Evolutionary conservation across 2,329 filamentous ascomycete species (phyloP).

Genomic region (Coniella vitis): DNA sequence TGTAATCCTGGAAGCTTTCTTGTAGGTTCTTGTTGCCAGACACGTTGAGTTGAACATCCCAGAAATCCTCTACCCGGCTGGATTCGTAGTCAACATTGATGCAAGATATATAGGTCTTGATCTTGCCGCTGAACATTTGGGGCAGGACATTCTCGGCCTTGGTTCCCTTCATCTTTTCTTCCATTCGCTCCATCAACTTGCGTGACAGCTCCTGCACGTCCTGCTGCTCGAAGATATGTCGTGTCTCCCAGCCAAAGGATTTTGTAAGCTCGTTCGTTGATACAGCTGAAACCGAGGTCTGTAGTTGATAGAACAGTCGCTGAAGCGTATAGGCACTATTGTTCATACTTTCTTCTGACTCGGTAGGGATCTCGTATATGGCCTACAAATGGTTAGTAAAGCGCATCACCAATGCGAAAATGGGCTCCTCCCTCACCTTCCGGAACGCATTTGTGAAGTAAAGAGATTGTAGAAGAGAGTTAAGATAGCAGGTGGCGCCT

Average conservation of each 20-base stretch:
- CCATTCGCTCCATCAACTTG: conserved; percentile 94
- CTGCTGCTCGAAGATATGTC: conserved; percentile 97
- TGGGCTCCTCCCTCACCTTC: conserved; percentile 51
- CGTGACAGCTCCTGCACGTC: conserved; percentile 95
- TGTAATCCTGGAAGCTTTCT: conserved; percentile 93
- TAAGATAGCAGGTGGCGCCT: conserved; percentile 85
- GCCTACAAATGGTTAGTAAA: conserved; percentile 46
- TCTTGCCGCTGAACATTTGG: conserved; percentile 91
- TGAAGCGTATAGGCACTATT: conserved; percentile 95
- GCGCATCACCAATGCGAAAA: conserved; percentile 10
- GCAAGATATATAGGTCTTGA: conserved; percentile 97
- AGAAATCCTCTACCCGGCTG: conserved; percentile 92
- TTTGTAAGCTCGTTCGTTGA: conserved; percentile 89
- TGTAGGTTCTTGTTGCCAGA: conserved; percentile 87
- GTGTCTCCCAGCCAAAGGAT: conserved; percentile 96
- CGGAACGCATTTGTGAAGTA: conserved; percentile 91
- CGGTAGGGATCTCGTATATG: conserved; percentile 94
- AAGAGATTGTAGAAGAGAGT: conserved; percentile 75
- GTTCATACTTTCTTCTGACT: conserved; percentile 68
- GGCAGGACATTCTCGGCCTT: conserved; percentile 82
- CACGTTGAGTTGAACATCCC: conserved; percentile 97
- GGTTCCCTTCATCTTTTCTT: conserved; percentile 97
- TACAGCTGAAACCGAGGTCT: conserved; percentile 78
- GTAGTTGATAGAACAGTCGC: conserved; percentile 87
- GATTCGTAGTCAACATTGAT: conserved; percentile 98